These are phyloP conservation scores for Phytophthora idaei DNA, from an alignment of 352 stramenopile genomes.

Conservation along the genomic window DNA sequence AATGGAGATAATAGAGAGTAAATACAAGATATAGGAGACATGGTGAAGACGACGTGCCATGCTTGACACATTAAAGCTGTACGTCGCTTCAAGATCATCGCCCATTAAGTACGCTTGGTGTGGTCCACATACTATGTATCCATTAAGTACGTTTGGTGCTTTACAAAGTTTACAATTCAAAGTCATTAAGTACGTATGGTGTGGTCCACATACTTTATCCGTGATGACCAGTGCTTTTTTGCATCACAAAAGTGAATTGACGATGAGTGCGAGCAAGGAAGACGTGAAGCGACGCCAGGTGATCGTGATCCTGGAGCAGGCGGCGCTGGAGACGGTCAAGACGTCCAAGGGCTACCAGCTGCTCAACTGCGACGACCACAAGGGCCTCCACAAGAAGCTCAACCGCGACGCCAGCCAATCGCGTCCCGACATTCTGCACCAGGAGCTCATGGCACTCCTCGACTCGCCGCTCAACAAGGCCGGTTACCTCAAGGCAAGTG, in stretches of 20 bases:
- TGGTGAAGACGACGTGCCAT: conserved; percentile 2
- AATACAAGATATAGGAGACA: conserved; percentile 6
- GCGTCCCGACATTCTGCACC: conserved; percentile 99
- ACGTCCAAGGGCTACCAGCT: conserved; percentile 99
- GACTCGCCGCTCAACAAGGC: conserved; percentile 99
- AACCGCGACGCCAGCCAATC: conserved; percentile 97
- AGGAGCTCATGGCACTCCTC: conserved; percentile 98
- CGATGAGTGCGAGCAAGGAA: conserved; percentile 61
- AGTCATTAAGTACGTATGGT: not conserved
- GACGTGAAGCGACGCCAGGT: conserved; percentile 90
- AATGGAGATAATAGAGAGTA: not conserved
- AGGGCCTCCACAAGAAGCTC: conserved; percentile 94
- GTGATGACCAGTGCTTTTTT: conserved; percentile 26
- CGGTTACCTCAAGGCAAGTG: conserved; percentile 93
- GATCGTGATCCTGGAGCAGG: conserved; percentile 98
- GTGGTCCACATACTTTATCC: not conserved
- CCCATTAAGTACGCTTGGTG: not conserved
- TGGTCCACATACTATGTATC: not conserved
- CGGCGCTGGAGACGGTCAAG: conserved; percentile 99
- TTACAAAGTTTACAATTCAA: not conserved
- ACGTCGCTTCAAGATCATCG: conserved; percentile 29
- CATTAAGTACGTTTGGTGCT: not conserved
- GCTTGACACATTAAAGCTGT: not conserved
- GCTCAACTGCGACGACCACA: conserved; percentile 99
- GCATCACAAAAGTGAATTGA: conserved; percentile 2